phyloP scores from a whole-genome alignment of 2,329 filamentous ascomycete genomes.

The Penicillium aurantiogriseum region DNA sequence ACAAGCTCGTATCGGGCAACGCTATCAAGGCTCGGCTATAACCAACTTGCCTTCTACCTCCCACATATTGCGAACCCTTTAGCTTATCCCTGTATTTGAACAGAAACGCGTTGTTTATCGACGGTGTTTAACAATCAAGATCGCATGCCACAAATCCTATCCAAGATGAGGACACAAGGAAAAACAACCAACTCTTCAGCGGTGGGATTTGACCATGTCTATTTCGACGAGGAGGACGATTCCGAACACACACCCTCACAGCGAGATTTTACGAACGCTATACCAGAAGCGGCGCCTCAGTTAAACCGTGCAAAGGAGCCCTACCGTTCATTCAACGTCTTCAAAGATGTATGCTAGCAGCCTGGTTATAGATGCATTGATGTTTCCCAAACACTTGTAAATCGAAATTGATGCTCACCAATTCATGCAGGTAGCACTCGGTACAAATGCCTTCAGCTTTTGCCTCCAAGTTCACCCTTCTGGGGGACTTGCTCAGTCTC shows the following conservation, averaged over 20 bases:
- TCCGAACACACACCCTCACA: neutral
- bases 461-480: slow-evolving; percentile 10
- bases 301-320: neutral
- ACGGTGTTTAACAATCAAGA: neutral
- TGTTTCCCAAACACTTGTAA: neutral
- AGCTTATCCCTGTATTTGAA: neutral
- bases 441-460: slow-evolving; percentile 6
- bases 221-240: neutral
- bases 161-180: neutral
- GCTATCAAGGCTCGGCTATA: neutral
- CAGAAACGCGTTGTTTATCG: neutral
- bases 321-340: slow-evolving; percentile 7
- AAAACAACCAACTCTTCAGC: slow-evolving; percentile 1
- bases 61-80: neutral
- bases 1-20: slow-evolving; percentile 5
- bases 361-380: too few relatives aligned
- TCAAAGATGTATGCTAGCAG: slow-evolving; percentile 2
- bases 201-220: neutral
- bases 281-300: neutral
- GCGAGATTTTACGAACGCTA: neutral
- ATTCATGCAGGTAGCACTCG: neutral
- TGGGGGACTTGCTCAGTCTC: slow-evolving; percentile 2
- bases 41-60: neutral
- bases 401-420: neutral
- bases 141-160: neutral